Evolutionary conservation across 2,329 filamentous ascomycete species (phyloP).

Genomic region (Alternaria tenuissima): DNA sequence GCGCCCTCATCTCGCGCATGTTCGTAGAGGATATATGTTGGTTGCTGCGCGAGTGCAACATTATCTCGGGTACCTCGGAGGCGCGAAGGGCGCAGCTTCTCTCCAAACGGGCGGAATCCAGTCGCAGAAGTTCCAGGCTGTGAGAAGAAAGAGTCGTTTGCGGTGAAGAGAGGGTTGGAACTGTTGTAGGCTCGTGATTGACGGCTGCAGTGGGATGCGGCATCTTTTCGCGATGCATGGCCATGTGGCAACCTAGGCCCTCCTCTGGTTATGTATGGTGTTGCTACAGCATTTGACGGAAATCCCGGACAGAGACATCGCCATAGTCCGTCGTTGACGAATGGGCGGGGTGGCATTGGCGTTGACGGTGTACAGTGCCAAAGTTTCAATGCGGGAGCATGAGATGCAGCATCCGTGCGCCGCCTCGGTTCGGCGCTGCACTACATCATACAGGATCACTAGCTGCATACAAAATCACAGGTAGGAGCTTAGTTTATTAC

Average conservation of each 20-base stretch:
- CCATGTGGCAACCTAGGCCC: slow-evolving; percentile 3
- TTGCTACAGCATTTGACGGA: slow-evolving; percentile 14
- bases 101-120: slow-evolving; percentile 14
- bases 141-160: slow-evolving; percentile 12
- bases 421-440: background rate
- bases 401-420: slow-evolving; percentile 2
- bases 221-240: slow-evolving; percentile 2
- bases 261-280: background rate
- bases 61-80: slow-evolving; percentile 7
- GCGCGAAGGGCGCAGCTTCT: background rate
- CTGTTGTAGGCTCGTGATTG: slow-evolving; percentile 28
- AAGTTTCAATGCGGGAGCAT: slow-evolving; percentile 11
- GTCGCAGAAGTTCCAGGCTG: slow-evolving; percentile 3
- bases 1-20: slow-evolving; percentile 38
- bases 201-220: background rate
- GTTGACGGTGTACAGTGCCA: slow-evolving; percentile 7
- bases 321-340: slow-evolving; percentile 48
- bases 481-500: slow-evolving; percentile 1
- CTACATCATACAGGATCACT: background rate
- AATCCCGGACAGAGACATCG: slow-evolving; percentile 45
- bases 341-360: slow-evolving; percentile 43
- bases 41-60: slow-evolving; percentile 32
- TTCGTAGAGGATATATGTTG: slow-evolving; percentile 43
- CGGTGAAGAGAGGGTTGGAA: slow-evolving; percentile 6
- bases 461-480: background rate